Base-by-base conservation (phyloP, 345 rosid species). In the Theobroma cacao region DNA sequence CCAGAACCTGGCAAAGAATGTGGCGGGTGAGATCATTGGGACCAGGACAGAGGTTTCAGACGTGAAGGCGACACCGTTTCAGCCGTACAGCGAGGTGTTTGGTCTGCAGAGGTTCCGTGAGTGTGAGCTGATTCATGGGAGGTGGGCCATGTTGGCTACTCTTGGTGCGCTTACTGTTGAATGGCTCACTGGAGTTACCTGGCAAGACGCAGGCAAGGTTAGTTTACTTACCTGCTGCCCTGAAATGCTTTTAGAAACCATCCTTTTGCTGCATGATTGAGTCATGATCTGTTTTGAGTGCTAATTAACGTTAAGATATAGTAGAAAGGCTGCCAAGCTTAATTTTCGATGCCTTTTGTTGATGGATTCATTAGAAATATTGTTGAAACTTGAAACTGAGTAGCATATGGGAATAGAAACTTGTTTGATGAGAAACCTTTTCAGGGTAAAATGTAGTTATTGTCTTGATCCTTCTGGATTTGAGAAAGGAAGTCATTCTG, bases 131-230 rank as follows among this genome's bases (percentile, higher is more conserved):
- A 91, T 91, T 38, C 95, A 90, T 63, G 95, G 93, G 34, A 72
- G 95, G 52, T 91, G 95, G 95, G 95, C 95, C 70, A 91, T 91
- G 96, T 76, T 91, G 80, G 96, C 96, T 47, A 88, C 93, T 68
- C 93, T 91, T 13, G 96, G 93, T 58, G 93, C 92, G 17, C 87
- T 91, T 20, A 1, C 90, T 36, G 93, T 90, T 18, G 96, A 91
- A 85, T 83, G 91, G 90, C 92, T 91, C 75, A 90, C 95, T 26
- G 95, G 95, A 9, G 79, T 91, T 69, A 88, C 93, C 53, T 91
- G 93, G 95, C 95, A 91, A 87, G 95, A 91, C 38, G 95, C 95
- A 33, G 93, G 93, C 81, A 91, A 91, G 91, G 95, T 90, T 70
- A 33, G 59, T 45, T 45, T 73, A 20, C 24, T 40, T 34, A 20